Conservation (phyloP, 2,329 filamentous ascomycete genomes). For the Stemphylium vesicarium region DNA sequence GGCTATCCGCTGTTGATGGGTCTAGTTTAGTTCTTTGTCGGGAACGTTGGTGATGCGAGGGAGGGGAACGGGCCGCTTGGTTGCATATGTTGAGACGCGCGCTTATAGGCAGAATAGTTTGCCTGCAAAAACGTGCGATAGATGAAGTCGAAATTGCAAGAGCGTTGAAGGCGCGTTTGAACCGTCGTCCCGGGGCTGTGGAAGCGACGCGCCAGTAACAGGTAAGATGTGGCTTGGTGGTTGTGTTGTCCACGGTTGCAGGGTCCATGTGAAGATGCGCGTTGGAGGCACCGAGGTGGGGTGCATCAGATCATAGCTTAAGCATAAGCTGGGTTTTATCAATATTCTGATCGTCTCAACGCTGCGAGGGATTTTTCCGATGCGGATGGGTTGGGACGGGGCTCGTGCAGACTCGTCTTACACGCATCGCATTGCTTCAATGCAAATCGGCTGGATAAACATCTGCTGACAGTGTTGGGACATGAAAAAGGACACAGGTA, state of each 20-base stretch:
- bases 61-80: slow-evolving; percentile 12
- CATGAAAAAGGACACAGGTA: no score
- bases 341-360: slow-evolving; percentile 5
- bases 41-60: not conserved
- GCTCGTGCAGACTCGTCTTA: no score
- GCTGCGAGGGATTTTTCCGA: not conserved
- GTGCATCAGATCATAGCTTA: not conserved
- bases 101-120: slow-evolving; percentile 1
- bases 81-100: slow-evolving; percentile 15
- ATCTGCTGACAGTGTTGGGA: no score
- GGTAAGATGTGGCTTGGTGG: no score
- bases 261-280: no score
- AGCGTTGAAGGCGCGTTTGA: not conserved
- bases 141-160: slow-evolving; percentile 13
- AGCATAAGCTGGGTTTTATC: slow-evolving; percentile 4
- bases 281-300: no score
- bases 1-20: not conserved
- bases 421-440: no score
- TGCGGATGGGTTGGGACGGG: no score
- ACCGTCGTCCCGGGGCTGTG: not conserved
- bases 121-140: slow-evolving; percentile 21
- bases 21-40: not conserved
- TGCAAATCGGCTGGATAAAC: no score
- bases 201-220: not conserved
- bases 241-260: no score